These are phyloP conservation scores for Chenopodium suecicum DNA, from an alignment of 148 eudicot genomes.

Conservation along the genomic window DNA sequence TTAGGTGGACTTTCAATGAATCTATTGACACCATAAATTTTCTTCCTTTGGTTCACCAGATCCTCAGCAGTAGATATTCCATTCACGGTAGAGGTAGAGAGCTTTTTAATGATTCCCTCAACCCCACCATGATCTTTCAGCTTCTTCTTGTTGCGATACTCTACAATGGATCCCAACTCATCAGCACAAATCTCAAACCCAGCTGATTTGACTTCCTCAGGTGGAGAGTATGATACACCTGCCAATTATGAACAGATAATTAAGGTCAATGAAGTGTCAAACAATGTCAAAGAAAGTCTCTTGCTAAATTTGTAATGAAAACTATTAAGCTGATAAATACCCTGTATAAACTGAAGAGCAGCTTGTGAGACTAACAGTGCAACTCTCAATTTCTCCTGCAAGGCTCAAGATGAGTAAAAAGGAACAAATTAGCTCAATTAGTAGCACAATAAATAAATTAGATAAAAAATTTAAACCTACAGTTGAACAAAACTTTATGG, in stretches of 20 bases:
- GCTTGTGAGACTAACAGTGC: conserved; percentile 90
- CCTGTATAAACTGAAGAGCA: conserved; percentile 79
- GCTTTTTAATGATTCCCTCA: conserved; percentile 62
- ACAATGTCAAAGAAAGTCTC: neutral
- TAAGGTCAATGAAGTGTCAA: conserved; percentile 9
- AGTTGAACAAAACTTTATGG: neutral
- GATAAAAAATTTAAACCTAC: neutral
- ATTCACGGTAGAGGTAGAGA: conserved; percentile 43
- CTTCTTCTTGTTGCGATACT: conserved; percentile 60
- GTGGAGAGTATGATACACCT: conserved; percentile 67
- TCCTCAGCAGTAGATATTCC: conserved; percentile 61
- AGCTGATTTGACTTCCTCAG: conserved; percentile 71
- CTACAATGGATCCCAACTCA: conserved; percentile 84
- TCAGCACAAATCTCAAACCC: conserved; percentile 75
- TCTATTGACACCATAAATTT: conserved; percentile 67
- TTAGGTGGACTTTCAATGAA: conserved; percentile 59
- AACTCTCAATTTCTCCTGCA: conserved; percentile 78
- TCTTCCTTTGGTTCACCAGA: conserved; percentile 47
- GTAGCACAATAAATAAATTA: neutral
- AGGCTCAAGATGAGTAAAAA: neutral
- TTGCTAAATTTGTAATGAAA: neutral
- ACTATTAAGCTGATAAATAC: conserved; percentile 30
- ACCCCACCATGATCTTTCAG: conserved; percentile 71
- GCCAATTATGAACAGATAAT: conserved; percentile 20
- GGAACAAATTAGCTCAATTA: conserved; percentile 8